These are phyloP conservation scores for Colletotrichum falcatum DNA, from an alignment of 2,329 filamentous ascomycete genomes.

Conservation along the genomic window DNA sequence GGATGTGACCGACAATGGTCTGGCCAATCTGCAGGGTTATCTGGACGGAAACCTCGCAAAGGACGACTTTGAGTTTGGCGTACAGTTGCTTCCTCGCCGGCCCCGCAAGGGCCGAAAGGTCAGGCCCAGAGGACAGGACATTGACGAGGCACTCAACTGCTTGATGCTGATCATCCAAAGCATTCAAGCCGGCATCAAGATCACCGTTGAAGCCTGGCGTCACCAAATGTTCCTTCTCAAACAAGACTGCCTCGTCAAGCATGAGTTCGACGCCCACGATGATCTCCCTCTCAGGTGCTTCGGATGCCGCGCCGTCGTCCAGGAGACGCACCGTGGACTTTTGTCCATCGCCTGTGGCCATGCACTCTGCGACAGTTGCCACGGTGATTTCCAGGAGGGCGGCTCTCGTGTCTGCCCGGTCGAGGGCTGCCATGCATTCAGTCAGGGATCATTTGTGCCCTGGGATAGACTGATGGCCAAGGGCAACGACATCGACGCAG, in stretches of 20 bases:
- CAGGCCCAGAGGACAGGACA: conserved; percentile 35
- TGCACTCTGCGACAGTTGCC: conserved; percentile 15
- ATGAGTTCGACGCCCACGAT: background rate
- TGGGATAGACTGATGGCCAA: background rate
- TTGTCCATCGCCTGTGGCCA: conserved; percentile 32
- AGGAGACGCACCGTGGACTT: background rate
- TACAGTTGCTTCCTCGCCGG: conserved; percentile 34
- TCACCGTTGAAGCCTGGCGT: conserved; percentile 7
- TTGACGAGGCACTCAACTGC: conserved; percentile 43
- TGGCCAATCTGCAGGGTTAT: conserved; percentile 9
- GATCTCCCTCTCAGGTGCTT: conserved; percentile 1
- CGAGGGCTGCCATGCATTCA: background rate
- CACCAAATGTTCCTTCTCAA: conserved; percentile 10
- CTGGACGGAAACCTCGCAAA: conserved; percentile 14
- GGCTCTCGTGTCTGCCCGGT: background rate
- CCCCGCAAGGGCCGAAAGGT: conserved; percentile 35
- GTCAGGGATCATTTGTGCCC: conserved; percentile 10
- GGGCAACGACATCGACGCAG: background rate
- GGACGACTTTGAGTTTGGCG: conserved; percentile 43
- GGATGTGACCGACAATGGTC: background rate
- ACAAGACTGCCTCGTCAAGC: background rate
- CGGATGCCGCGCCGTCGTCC: background rate
- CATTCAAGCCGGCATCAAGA: conserved; percentile 30
- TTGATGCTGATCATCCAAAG: conserved; percentile 43
- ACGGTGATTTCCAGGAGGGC: background rate